Conservation (phyloP, 768 basidiomycete species). For the Lyophyllum atratum region DNA sequence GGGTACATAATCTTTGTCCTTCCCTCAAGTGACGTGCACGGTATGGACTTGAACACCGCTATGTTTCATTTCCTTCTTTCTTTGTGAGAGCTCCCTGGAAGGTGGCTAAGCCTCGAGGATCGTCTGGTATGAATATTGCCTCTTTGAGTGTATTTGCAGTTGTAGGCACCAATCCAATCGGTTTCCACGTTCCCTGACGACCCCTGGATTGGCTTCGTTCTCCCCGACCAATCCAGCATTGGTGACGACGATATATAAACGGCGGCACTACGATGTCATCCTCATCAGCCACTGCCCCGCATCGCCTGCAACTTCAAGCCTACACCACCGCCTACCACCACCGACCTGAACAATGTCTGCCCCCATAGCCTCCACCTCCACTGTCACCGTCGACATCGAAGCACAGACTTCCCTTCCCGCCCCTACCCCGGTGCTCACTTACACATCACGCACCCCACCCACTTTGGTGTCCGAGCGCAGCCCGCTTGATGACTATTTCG, state of each 20-base stretch:
- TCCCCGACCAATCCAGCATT: not conserved
- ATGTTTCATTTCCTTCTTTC: too few species aligned
- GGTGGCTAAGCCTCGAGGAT: not conserved
- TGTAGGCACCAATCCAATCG: not conserved
- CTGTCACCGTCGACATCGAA: constrained; percentile 13
- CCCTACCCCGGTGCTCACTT: constrained; percentile 19
- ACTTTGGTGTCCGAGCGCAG: constrained; percentile 16
- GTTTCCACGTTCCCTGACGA: not conserved
- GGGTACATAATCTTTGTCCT: not conserved
- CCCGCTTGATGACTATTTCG: constrained; percentile 36
- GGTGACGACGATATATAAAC: not conserved
- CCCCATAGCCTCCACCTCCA: constrained; percentile 4
- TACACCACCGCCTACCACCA: not conserved
- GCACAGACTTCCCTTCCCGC: constrained; percentile 13
- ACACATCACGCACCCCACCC: constrained; percentile 20
- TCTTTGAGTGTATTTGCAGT: constrained; percentile 15
- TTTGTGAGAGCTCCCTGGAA: not conserved
- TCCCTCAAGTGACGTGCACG: not conserved
- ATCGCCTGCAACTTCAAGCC: not conserved
- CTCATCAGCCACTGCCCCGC: not conserved
- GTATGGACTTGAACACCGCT: not conserved
- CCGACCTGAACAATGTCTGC: constrained; percentile 13
- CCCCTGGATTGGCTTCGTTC: not conserved
- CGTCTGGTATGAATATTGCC: not conserved
- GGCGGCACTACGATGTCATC: not conserved